phyloP scores from a whole-genome alignment of 352 stramenopile genomes.

The Vaucheria bursata region DNA sequence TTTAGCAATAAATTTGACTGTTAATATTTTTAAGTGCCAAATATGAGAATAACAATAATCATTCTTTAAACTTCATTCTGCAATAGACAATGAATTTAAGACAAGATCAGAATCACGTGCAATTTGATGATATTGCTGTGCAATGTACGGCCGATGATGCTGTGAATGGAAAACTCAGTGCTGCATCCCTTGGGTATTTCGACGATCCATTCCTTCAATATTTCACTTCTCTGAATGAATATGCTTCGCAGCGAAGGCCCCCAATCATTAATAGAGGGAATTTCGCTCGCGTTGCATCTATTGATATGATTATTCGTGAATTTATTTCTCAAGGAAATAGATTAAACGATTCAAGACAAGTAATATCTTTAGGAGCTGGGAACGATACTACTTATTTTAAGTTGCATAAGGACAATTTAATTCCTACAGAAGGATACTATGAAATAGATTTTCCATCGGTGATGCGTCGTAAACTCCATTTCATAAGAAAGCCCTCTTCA shows the following conservation, averaged over 20 bases:
- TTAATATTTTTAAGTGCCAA: too few species aligned
- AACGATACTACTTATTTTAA: constrained; percentile 38
- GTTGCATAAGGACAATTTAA: constrained; percentile 10
- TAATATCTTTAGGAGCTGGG: constrained; percentile 36
- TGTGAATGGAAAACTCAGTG: constrained; percentile 32
- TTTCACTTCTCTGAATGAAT: background rate
- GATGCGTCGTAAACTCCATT: constrained; percentile 13
- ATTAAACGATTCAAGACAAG: background rate
- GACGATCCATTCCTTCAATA: constrained; percentile 32
- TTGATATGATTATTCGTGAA: constrained; percentile 26
- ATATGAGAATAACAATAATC: too few species aligned
- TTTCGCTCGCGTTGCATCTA: constrained; percentile 33
- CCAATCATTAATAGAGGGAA: constrained; percentile 41
- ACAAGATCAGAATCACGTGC: too few species aligned
- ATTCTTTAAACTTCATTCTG: too few species aligned
- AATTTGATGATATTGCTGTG: constrained; percentile 12
- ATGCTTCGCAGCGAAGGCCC: background rate
- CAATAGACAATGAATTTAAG: too few species aligned
- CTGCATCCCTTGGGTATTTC: constrained; percentile 35
- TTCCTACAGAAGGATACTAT: constrained; percentile 13
- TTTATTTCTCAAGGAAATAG: too few species aligned
- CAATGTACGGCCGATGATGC: constrained; percentile 34
- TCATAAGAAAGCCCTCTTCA: constrained; percentile 9
- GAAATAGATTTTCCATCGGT: constrained; percentile 32
- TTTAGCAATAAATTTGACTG: too few species aligned